Evolutionary conservation across 768 basidiomycete genomes (phyloP), one percentile per base, ranked within the genome.

Genomic region (Russula vinacea): DNA sequence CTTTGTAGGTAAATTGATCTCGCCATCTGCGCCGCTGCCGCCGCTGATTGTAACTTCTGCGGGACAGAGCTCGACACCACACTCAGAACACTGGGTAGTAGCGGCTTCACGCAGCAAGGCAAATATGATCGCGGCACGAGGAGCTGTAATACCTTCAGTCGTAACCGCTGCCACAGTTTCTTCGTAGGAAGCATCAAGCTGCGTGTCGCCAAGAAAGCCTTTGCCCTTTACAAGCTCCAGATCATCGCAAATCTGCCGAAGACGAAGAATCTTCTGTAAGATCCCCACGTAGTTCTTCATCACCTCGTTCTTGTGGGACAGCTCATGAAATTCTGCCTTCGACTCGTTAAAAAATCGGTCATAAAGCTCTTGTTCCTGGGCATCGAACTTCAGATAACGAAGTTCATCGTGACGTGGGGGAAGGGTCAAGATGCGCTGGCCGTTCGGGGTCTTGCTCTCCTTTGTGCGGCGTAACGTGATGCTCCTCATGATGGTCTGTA

Each of bases 261-360:
- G 82, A 26, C 95, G 91, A 58, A 99, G 80, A 62, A 98, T 92
- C 80, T 95, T 94, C 76, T 98, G 96, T 69, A 99, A 76, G 70
- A 99, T 96, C 60, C 94, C 93, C 68, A 97, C 97, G 72, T 96
- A 97, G 73, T 97, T 98, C 83, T 97, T 97, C 88, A 95, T 92
- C 58, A 97, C 89, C 74, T 94, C 90, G 70, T 95, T 93, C 75
- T 89, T 92, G 74, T 86, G 81, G 35, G 89, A 85, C 68, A 98
- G 79, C 71, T 92, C 87, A 65, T 85, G 86, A 74, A 98, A 98
- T 76, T 95, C 91, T 53, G 91, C 89, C 76, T 94, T 94, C 60
- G 92, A 94, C 71, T 92, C 91, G 62, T 80, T 81, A 77, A 92
- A 95, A 74, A 94, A 94, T 58, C 84, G 85, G 70, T 94, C 84